Conservation (phyloP, 73 alveolate genomes). For the Paramecium biaurelia region DNA sequence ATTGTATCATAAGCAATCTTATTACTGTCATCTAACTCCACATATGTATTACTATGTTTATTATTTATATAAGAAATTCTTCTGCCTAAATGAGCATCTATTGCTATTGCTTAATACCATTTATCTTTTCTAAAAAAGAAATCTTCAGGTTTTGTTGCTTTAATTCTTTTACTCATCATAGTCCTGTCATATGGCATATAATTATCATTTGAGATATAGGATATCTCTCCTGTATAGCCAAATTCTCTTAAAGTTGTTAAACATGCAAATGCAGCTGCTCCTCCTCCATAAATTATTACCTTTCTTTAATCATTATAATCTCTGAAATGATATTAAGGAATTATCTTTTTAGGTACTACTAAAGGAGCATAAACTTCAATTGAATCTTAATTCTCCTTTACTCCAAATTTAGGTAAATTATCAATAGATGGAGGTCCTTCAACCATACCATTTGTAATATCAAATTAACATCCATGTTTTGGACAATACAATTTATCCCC, state of each 20-base stretch:
- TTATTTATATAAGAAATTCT: neutral
- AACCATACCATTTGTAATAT: constrained; percentile 59
- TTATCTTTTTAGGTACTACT: constrained; percentile 41
- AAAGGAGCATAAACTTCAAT: constrained; percentile 53
- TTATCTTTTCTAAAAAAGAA: constrained; percentile 43
- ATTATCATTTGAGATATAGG: constrained; percentile 14
- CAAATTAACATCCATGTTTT: constrained; percentile 59
- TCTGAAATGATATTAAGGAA: constrained; percentile 52
- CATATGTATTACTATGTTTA: constrained; percentile 47
- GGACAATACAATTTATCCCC: constrained; percentile 58
- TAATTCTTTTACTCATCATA: constrained; percentile 41
- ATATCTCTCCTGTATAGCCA: constrained; percentile 59
- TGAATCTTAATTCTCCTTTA: constrained; percentile 35
- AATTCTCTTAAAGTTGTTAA: constrained; percentile 36
- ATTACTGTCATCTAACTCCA: constrained; percentile 50
- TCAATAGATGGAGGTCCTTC: constrained; percentile 64
- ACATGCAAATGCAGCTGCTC: constrained; percentile 62
- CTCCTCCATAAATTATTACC: constrained; percentile 59
- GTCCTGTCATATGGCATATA: constrained; percentile 57
- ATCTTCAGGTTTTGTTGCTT: constrained; percentile 39
- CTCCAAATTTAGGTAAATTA: constrained; percentile 49
- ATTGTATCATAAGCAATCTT: constrained; percentile 55
- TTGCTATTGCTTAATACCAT: constrained; percentile 45
- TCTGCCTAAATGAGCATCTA: constrained; percentile 47
- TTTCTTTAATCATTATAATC: constrained; percentile 61